Base-by-base conservation (phyloP, 1,284 basidiomycete species). In the Kwoniella shivajii region DNA sequence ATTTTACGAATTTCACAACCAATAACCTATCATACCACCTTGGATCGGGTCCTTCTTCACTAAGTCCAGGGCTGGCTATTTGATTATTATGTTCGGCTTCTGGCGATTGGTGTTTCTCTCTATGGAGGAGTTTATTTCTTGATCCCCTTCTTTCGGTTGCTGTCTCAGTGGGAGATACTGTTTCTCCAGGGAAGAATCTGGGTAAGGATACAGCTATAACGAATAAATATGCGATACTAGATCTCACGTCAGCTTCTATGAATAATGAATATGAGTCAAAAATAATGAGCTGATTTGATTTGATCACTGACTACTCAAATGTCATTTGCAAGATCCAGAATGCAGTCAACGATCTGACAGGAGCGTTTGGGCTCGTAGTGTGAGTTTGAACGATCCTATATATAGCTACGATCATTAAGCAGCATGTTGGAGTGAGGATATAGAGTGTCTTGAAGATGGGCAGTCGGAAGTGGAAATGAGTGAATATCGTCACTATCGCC, bases 281-380 rank as follows among this genome's bases (percentile, higher is more conserved):
- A n/a, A n/a, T 18, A n/a, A n/a, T 27, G 31, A 27, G 18, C 36
- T 16, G 37, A 27, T 29, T 41, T 18, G 14, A 10, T 7, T 27
- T 11, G 11, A 22, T 6, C 31, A 62, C 59, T 55, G 36, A 64
- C 64, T 64, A 43, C 43, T 66, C 64, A 41, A 64, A 66, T 4
- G 54, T 10, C 37, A 66, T 58, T 49, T 69, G 63, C 46, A 66
- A 45, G 34, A 65, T 38, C 60, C 63, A 72, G 57, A 70, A 72
- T 1, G 61, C 57, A 1, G 54, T 50, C 16, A 16, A 30, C 9
- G 53, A 54, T 30, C 59, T 56, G 16, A 63, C 57, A 2, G 37
- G 50, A 38, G 51, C 50, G 42, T 31, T 37, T n/a, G 18, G 18
- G 27, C 47, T 37, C 33, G 34, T 56, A 20, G 33, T 46, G 37